phyloP scores from a whole-genome alignment of 2,329 filamentous ascomycete species.

The Neofusicoccum umdonicola region DNA sequence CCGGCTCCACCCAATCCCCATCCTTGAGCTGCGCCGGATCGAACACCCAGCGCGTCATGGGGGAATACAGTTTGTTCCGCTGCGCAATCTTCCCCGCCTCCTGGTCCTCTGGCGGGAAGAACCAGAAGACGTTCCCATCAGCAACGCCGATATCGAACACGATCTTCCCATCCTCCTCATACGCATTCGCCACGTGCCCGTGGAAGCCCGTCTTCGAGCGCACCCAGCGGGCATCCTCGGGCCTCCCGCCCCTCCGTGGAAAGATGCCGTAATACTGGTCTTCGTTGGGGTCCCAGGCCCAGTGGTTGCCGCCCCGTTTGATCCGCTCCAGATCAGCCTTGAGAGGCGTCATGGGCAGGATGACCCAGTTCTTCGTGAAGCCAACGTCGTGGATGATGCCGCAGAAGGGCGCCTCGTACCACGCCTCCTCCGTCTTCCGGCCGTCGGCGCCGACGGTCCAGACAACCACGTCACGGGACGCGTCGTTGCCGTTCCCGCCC shows the following conservation, averaged over 20 bases:
- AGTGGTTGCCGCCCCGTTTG: constrained; percentile 40
- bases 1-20: constrained; percentile 30
- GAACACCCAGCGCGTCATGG: constrained; percentile 41
- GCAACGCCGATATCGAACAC: constrained; percentile 39
- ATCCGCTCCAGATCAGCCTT: constrained; percentile 35
- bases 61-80: constrained; percentile 40
- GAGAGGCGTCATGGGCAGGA: constrained; percentile 39
- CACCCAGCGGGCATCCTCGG: constrained; percentile 55
- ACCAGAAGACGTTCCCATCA: constrained; percentile 43
- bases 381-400: constrained; percentile 42
- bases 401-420: constrained; percentile 40
- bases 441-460: constrained; percentile 41
- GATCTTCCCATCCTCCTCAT: constrained; percentile 41
- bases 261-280: constrained; percentile 57
- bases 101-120: constrained; percentile 40
- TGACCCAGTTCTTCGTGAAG: constrained; percentile 39
- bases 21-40: constrained; percentile 33
- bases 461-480: constrained; percentile 37
- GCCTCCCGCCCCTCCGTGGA: constrained; percentile 49
- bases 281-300: constrained; percentile 48
- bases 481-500: constrained; percentile 35
- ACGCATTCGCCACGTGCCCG: constrained; percentile 44
- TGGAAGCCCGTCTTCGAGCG: constrained; percentile 52
- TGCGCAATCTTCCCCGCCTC: constrained; percentile 34
- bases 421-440: constrained; percentile 39